Evolutionary conservation across 495 filamentous ascomycete genomes (phyloP), one percentile per base, ranked within the genome.

Genomic region (Xylaria telfairii): DNA sequence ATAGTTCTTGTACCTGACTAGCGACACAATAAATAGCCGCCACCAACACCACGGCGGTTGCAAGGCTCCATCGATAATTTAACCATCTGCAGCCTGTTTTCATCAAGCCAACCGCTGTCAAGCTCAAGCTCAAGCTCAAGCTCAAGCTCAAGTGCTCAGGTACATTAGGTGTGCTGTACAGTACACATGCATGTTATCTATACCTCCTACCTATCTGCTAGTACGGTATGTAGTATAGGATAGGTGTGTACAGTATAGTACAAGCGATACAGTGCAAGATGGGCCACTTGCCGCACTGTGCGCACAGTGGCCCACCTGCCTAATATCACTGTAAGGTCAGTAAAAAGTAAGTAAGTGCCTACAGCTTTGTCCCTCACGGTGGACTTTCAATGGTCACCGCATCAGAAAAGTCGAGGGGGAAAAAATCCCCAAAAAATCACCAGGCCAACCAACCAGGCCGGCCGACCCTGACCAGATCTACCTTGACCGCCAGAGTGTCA

Each of bases 401-500:
- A 61, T 41, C 37, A 42, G 10, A 42, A 44, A 47, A 64, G 17
- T 28, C 28, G 17, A 64, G 9, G 51, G 12, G n/a, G n/a, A n/a
- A n/a, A n/a, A n/a, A n/a, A n/a, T n/a, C n/a, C n/a, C n/a, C n/a
- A 65, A 47, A 39, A 68, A 57, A 68, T 68, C 66, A 68, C 66
- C 66, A 68, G 66, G 62, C 21, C 62, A 65, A 65, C 62, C 46
- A 51, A 42, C 32, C 34, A 41, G 34, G 32, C 60, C 39, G 15
- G 21, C 54, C 10, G 39, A 49, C 15, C 39, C 30, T 12, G 53
- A n/a, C 53, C 47, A 42, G 19, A 39, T 32, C 54, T 46, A 51
- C 28, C 30, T 19, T 62, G 67, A 69, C 57, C 56, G 57, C 67
- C 67, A 62, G 42, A 62, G 64, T 66, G 64, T 47, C n/a, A 66